A percentile compares a stretch with the other conserved stretches of the same genome.
phyloP scores from a whole-genome alignment of 2,329 filamentous ascomycete species.

The Claviceps arundinis region DNA sequence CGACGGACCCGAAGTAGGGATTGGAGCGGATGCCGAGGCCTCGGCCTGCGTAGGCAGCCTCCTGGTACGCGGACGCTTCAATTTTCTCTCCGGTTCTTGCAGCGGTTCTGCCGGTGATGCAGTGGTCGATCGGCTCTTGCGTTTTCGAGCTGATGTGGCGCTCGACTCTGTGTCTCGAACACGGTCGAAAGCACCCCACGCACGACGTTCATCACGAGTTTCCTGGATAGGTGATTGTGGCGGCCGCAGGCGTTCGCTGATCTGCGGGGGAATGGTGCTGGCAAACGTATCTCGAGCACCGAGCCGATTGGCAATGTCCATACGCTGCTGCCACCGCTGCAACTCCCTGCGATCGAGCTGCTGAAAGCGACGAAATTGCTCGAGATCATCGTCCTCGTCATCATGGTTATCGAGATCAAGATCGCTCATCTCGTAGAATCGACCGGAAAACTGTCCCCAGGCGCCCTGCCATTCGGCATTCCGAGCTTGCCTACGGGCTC shows the following conservation, averaged over 20 bases:
- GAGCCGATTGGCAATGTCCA: conserved; percentile 68
- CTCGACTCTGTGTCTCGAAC: conserved; percentile 54
- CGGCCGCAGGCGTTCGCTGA: conserved; percentile 49
- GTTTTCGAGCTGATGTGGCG: conserved; percentile 47
- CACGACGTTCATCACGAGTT: conserved; percentile 64
- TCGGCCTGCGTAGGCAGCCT: conserved; percentile 40
- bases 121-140: conserved; percentile 57
- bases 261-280: conserved; percentile 40
- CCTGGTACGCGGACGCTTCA: conserved; percentile 77
- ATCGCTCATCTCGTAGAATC: conserved; percentile 44
- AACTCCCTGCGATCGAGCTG: conserved; percentile 44
- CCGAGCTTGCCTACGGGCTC: conserved; percentile 48
- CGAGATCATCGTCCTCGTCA: conserved; percentile 58
- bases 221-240: conserved; percentile 46
- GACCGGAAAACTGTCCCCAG: conserved; percentile 53
- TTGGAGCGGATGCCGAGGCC: conserved; percentile 28
- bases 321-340: conserved; percentile 69
- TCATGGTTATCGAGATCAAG: conserved; percentile 28
- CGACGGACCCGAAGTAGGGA: conserved; percentile 18
- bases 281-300: conserved; percentile 63
- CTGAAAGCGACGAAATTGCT: conserved; percentile 40
- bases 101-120: conserved; percentile 55
- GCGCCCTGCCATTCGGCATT: conserved; percentile 80
- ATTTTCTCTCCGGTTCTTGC: conserved; percentile 63
- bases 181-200: conserved; percentile 85